A percentile compares a stretch with the other conserved stretches of the same genome.
phyloP scores from a whole-genome alignment of 2,329 filamentous ascomycete genomes.

The Phialocephala sp. region DNA sequence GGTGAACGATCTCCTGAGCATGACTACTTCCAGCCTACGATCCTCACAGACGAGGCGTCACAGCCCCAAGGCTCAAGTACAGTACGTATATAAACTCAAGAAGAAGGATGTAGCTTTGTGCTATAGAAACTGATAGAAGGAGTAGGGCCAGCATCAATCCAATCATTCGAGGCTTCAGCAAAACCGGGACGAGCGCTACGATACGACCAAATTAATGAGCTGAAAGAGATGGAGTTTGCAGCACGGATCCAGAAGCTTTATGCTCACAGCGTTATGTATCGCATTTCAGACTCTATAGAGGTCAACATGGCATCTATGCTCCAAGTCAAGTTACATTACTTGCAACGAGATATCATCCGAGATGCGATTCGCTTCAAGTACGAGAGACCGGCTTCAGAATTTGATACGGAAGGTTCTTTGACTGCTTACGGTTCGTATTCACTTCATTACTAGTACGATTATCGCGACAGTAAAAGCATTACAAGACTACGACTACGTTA shows the following conservation, averaged over 20 bases:
- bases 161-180: neutral
- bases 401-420: neutral
- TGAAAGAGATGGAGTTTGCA: neutral
- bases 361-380: neutral
- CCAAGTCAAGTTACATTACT: neutral
- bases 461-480: neutral
- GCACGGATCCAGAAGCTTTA: neutral
- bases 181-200: neutral
- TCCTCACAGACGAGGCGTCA: too few species aligned
- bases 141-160: too few species aligned
- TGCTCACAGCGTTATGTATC: neutral
- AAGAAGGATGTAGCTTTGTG: too few species aligned
- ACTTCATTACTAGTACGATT: neutral
- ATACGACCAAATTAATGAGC: neutral
- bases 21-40: too few species aligned
- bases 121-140: too few species aligned
- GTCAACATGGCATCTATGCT: neutral
- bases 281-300: neutral
- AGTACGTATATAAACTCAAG: too few species aligned
- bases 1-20: too few species aligned
- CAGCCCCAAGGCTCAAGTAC: too few species aligned
- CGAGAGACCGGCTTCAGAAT: neutral
- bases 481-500: neutral
- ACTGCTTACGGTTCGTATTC: neutral
- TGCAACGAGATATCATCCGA: neutral